Evolutionary conservation across 805 yeast genomes (phyloP).

Genomic region (Hanseniaspora nectarophila): DNA sequence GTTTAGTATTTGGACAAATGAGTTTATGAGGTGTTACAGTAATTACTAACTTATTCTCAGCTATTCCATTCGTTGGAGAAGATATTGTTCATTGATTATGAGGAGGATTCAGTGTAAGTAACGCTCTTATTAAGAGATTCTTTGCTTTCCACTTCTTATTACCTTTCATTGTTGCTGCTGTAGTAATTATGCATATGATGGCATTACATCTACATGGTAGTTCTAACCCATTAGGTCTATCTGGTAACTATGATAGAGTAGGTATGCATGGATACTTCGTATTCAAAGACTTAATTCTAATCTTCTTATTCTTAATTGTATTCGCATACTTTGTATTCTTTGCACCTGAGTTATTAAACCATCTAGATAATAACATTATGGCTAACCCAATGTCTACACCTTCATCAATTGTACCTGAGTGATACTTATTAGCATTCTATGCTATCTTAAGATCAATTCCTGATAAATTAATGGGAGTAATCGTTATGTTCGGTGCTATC

Average conservation of each 20-base stretch:
- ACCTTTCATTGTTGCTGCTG: conserved; percentile 10
- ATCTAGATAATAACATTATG: conserved; percentile 13
- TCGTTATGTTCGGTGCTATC: conserved; percentile 15
- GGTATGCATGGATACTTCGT: conserved; percentile 15
- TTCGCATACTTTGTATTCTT: conserved; percentile 15
- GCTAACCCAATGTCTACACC: conserved; percentile 10
- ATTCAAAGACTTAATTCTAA: conserved; percentile 15
- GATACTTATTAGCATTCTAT: conserved; percentile 11
- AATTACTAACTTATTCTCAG: conserved; percentile 13
- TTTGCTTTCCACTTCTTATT: conserved; percentile 13
- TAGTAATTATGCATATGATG: conserved; percentile 12
- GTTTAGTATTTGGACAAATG: conserved; percentile 12
- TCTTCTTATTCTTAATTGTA: conserved; percentile 15
- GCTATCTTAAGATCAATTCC: conserved; percentile 11
- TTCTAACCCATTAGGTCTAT: conserved; percentile 10
- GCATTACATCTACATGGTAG: conserved; percentile 12
- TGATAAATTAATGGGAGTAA: conserved; percentile 10
- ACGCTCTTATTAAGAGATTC: conserved; percentile 12
- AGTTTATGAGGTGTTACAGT: conserved; percentile 11
- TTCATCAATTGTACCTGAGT: conserved; percentile 12
- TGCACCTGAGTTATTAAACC: conserved; percentile 14
- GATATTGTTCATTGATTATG: conserved; percentile 13
- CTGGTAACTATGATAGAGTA: conserved; percentile 15
- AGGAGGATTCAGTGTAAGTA: conserved; percentile 8
- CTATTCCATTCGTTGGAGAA: conserved; percentile 11